Conservation (phyloP, 73 alveolate genomes). For the Paramecium octaurelia region DNA sequence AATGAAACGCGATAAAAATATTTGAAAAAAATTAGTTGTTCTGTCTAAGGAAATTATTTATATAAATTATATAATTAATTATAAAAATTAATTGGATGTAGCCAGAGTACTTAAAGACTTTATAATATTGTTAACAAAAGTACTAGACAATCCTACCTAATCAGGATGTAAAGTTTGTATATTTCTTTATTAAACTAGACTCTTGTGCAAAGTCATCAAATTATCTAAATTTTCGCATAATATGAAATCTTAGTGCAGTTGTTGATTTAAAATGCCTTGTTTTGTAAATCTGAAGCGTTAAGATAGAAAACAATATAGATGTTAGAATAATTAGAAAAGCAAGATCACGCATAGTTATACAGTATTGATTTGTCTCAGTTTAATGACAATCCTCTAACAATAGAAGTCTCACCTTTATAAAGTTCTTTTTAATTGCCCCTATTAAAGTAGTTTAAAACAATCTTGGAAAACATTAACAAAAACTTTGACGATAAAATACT, state of each 20-base stretch:
- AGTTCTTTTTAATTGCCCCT: neutral
- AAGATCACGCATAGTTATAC: neutral
- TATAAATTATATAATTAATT: neutral
- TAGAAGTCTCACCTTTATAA: slow-evolving; percentile 5
- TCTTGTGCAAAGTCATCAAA: slow-evolving; percentile 12
- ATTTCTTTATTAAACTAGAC: neutral
- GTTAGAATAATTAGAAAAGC: neutral
- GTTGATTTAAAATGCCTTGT: slow-evolving; percentile 9
- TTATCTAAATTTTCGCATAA: neutral
- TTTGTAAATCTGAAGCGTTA: neutral
- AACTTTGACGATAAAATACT: neutral
- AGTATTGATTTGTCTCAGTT: neutral
- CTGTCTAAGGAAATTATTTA: neutral
- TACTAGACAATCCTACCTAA: slow-evolving; percentile 11
- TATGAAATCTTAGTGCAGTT: slow-evolving; percentile 3
- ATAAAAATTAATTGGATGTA: neutral
- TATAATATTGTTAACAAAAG: neutral
- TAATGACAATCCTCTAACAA: neutral
- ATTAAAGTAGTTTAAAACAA: neutral
- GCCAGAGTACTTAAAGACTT: neutral
- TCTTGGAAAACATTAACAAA: neutral
- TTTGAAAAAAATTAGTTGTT: neutral
- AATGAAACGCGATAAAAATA: neutral
- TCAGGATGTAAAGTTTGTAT: slow-evolving; percentile 18
- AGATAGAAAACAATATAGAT: neutral